phyloP scores from a whole-genome alignment of 257 asterid genomes.

The Nicotiana tomentosiformis region DNA sequence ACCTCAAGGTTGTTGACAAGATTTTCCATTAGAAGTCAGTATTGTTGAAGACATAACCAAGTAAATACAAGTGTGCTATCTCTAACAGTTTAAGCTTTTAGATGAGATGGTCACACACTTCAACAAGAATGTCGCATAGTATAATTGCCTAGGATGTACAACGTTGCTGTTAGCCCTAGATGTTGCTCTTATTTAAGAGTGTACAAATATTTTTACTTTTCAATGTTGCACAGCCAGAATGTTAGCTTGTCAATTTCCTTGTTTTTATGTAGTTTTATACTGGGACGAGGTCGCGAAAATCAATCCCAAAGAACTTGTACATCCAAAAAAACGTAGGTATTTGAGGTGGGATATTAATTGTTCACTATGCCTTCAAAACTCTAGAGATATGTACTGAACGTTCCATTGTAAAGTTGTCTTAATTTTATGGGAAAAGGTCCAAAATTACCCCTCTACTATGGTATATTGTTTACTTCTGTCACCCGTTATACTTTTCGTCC shows the following conservation, averaged over 20 bases:
- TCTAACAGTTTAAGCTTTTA: background rate
- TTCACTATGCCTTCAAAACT: background rate
- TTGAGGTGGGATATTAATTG: background rate
- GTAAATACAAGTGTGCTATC: background rate
- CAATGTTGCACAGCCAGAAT: background rate
- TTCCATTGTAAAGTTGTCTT: background rate
- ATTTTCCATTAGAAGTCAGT: background rate
- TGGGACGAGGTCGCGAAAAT: background rate
- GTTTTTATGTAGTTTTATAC: background rate
- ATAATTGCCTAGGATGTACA: background rate
- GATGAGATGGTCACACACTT: background rate
- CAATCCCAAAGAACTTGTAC: background rate
- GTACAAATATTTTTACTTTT: background rate
- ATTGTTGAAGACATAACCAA: background rate
- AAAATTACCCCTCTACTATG: no score
- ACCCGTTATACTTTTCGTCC: no score
- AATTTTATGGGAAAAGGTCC: background rate
- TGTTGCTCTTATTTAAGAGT: background rate
- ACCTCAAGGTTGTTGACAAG: constrained; percentile 65
- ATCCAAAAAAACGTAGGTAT: background rate
- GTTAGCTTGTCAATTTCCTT: background rate
- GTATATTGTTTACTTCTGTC: no score
- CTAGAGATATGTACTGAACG: background rate
- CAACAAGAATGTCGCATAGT: background rate
- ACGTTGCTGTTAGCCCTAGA: background rate